Base-by-base conservation (phyloP, 1,139 yeast genomes). In the Williopsis jadinii region DNA sequence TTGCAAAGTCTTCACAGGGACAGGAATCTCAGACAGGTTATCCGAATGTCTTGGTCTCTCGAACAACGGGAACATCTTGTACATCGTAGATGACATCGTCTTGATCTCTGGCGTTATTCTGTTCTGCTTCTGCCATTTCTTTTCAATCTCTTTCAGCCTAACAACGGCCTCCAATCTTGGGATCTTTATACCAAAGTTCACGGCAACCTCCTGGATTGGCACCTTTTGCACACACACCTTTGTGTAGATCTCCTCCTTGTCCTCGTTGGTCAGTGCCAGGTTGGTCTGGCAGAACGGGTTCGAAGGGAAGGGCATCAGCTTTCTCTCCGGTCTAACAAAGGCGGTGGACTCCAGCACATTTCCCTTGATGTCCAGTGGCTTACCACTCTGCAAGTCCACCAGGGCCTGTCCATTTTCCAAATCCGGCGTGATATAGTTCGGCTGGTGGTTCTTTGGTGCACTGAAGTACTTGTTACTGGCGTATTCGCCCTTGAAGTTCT, bases 21-120 rank as follows among this genome's bases (percentile, higher is more conserved):
- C 80, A 29, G 97, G 96, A 68, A 90, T 86, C 70, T 92, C 97
- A n/a, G 95, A 84, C 60, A 84, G 68, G 57, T 84, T 84, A 58
- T 84, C 94, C 9, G 78, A 71, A 38, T 68, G 64, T 13, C 57
- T 55, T 38, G 55, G 58, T 31, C 70, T 62, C 42, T 68, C 64
- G 44, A 79, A 84, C 41, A 85, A 63, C 39, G 96, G 96, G 68
- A 90, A 84, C 86, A 88, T 81, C 46, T 75, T 75, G 60, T 79
- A 77, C 80, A 92, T 73, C 28, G 79, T 69, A 3, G 66, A 56
- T 9, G 85, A 66, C 73, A 80, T 80, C 47, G 61, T 70, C 42
- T 63, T 59, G 53, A 85, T 61, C 47, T 83, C 90, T 15, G 64
- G 58, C 31, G 67, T 59, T 30, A 78, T 63, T 47, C 65, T 60